Percentiles rank a stretch among this genome's conserved stretches.
phyloP scores from a whole-genome alignment of 805 yeast species.

The Saccharomycopsis fermentans region DNA sequence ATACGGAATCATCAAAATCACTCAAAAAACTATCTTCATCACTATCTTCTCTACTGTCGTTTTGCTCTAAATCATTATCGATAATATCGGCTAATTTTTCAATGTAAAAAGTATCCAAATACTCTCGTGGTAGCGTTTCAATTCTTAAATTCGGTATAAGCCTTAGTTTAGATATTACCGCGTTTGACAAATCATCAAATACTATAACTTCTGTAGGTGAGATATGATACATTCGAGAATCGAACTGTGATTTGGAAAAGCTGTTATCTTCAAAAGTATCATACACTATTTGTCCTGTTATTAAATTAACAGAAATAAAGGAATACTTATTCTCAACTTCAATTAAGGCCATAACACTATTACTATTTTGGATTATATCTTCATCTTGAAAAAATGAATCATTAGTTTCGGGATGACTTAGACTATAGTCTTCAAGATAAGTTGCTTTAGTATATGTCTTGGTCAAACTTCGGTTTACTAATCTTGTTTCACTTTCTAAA shows the following conservation, averaged over 20 bases:
- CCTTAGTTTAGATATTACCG: constrained; percentile 19
- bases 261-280: constrained; percentile 58
- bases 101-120: background rate
- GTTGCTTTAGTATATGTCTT: constrained; percentile 78
- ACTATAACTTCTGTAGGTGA: constrained; percentile 67
- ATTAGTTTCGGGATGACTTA: constrained; percentile 6
- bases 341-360: background rate
- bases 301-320: constrained; percentile 56
- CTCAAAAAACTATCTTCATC: background rate
- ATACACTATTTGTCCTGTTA: constrained; percentile 65
- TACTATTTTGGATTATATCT: constrained; percentile 23
- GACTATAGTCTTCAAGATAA: constrained; percentile 41
- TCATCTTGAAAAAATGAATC: constrained; percentile 22
- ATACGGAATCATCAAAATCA: background rate
- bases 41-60: background rate
- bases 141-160: constrained; percentile 19
- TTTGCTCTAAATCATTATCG: background rate
- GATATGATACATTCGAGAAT: constrained; percentile 63
- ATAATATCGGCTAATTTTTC: background rate
- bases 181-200: constrained; percentile 27
- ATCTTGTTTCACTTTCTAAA: constrained; percentile 49
- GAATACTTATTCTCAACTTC: constrained; percentile 24
- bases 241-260: constrained; percentile 47
- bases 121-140: background rate
- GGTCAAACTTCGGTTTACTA: constrained; percentile 61